Evolutionary conservation across 1,284 basidiomycete species (phyloP).

Genomic region (Meira miltonrushii): DNA sequence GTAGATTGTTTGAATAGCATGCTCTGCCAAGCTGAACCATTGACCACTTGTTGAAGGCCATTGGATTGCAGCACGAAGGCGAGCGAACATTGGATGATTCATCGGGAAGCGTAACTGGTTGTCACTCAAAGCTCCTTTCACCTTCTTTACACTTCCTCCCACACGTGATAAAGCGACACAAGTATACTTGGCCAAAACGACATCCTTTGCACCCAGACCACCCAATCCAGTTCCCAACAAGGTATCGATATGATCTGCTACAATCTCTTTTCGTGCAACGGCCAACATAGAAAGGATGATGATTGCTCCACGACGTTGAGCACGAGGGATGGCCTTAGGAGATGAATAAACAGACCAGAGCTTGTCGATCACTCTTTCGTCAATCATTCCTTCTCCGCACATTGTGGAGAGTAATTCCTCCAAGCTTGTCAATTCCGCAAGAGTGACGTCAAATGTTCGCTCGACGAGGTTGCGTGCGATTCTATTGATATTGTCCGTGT

Average conservation of each 20-base stretch:
- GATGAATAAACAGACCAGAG: constrained; percentile 82
- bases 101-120: constrained; percentile 81
- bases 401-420: constrained; percentile 94
- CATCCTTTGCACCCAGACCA: constrained; percentile 65
- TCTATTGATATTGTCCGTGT: constrained; percentile 81
- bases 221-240: constrained; percentile 87
- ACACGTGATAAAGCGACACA: constrained; percentile 87
- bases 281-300: constrained; percentile 95
- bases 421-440: constrained; percentile 90
- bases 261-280: constrained; percentile 72
- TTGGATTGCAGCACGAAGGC: constrained; percentile 68
- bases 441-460: constrained; percentile 61
- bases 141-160: constrained; percentile 90
- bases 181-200: constrained; percentile 84
- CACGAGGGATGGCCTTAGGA: constrained; percentile 59
- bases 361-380: constrained; percentile 77
- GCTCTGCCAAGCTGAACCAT: constrained; percentile 86
- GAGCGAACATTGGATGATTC: constrained; percentile 78
- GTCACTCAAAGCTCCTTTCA: constrained; percentile 77
- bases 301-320: constrained; percentile 84
- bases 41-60: constrained; percentile 24
- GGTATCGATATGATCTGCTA: constrained; percentile 79
- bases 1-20: constrained; percentile 93
- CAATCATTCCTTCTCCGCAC: constrained; percentile 75
- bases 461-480: constrained; percentile 94